Base-by-base conservation (phyloP, 352 stramenopile genomes). In the Peronospora destructor region DNA sequence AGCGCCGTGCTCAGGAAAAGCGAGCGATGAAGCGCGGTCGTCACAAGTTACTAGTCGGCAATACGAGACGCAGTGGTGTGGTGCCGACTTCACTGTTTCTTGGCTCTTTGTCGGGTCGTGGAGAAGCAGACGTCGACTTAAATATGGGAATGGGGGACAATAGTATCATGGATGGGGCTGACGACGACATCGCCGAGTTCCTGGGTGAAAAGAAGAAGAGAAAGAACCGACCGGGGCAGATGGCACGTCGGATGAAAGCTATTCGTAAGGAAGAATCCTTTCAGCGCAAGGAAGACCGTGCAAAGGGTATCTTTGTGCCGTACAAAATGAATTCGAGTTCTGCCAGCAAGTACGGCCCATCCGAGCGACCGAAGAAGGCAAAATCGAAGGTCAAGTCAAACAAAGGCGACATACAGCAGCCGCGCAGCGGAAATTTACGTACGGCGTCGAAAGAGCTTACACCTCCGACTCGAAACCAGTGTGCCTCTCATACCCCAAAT, bases 151-250 rank as follows among this genome's bases (percentile, higher is more conserved):
- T 54, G 43, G 61, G 60, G 39, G 56, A 48, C 21, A 55, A 70
- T 11, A 56, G 48, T 4, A 50, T 50, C 2, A 80, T 85, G 67
- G 66, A 62, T 46, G 70, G 64, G 11, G 76, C 67, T 0, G 72
- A 88, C 19, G 78, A 89, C 45, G 82, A 90, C 29, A 89, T 92
- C 50, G 82, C 82, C 26, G 82, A 90, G 48, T 90, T 92, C 40
- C 46, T 92, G 41, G 82, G 82, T 23, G 82, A 92, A 53, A 88
- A 76, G 42, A 87, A 89, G 59, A 88, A 88, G 69, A 84, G 71
- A 45, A 92, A 92, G 58, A 92, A 92, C 56, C 78, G 82, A 12
- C 51, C 78, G 6, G 82, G 82, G 14, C 82, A 92, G 40, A 75
- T 75, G 45, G 82, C 82, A n/a, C 76, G 82, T 49, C 73, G 79